Base-by-base conservation (phyloP, 805 yeast genomes). In the Metschnikowia similis region DNA sequence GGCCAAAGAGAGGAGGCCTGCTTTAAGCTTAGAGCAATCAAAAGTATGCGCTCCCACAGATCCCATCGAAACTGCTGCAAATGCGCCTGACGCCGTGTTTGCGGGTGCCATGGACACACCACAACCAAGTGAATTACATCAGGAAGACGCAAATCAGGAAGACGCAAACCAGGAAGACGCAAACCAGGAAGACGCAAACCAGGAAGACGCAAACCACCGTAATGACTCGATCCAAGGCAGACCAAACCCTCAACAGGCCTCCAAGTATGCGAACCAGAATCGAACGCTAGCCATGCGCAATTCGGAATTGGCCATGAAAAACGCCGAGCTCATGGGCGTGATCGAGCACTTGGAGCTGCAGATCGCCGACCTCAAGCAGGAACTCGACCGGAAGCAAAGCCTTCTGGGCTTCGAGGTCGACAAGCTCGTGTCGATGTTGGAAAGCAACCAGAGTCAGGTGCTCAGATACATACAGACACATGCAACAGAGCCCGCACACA, bases 261-360 rank as follows among this genome's bases (percentile, higher is more conserved):
- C 10, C 37, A 58, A 65, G 41, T 75, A 70, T 47, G 44, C 62
- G 6, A 61, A 60, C n/a, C 84, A 80, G 57, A 85, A 85, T 63
- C 72, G 71, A 47, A 75, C 77, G n/a, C 64, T 86, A 28, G 88
- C 88, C 0, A 79, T 74, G 53, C 78, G 76, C 45, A 84, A 82
- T 60, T 76, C 85, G 2, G 61, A 72, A 21, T 66, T 84, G 61
- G 70, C 77, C 72, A 61, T 74, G 35, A 79, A 72, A 54, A 69
- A 85, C 27, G 64, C 76, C 4, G 80, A 75, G 29, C 62, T 86
- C 61, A 89, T 84, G 61, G 60, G 66, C 10, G 76, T 72, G 50
- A 61, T 83, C 26, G 68, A 74, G 21, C 80, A 76, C 16, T 62
- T 82, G 56, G 72, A 75, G 11, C 75, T 72, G 50, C 84, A 81